A percentile compares a stretch with the other conserved stretches of the same genome.
Conservation (phyloP, 202 grass and related monocot genomes). For the Setaria viridis region DNA sequence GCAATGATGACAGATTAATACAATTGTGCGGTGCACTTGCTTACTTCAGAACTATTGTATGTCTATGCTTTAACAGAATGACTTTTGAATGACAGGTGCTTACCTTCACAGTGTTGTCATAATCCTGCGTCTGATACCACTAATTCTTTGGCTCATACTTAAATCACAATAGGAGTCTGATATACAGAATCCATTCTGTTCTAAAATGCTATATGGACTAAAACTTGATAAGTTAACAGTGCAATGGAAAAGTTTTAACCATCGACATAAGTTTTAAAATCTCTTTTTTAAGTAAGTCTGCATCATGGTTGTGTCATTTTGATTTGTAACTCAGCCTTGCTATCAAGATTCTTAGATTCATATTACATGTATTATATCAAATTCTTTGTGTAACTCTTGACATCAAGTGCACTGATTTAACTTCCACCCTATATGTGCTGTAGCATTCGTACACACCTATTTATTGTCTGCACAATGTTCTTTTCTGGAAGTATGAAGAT, state of each 20-base stretch:
- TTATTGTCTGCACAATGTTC: neutral
- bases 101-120: neutral
- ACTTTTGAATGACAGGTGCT: neutral
- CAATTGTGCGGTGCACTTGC: conserved; percentile 6
- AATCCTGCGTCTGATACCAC: neutral
- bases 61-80: neutral
- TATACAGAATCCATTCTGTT: neutral
- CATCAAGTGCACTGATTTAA: neutral
- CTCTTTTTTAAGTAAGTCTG: neutral
- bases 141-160: conserved; percentile 7
- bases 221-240: conserved; percentile 1
- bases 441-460: neutral
- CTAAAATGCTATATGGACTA: conserved; percentile 10
- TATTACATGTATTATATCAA: neutral
- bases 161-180: neutral
- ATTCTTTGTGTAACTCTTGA: conserved; percentile 35
- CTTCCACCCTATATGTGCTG: neutral
- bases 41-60: neutral
- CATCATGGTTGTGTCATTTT: conserved; percentile 8
- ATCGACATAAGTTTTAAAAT: neutral
- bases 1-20: neutral
- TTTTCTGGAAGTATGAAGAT: neutral
- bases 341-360: neutral
- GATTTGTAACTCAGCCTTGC: neutral
- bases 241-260: neutral